Base-by-base conservation (phyloP, 2,329 filamentous ascomycete species). In the Pseudopithomyces maydicus region DNA sequence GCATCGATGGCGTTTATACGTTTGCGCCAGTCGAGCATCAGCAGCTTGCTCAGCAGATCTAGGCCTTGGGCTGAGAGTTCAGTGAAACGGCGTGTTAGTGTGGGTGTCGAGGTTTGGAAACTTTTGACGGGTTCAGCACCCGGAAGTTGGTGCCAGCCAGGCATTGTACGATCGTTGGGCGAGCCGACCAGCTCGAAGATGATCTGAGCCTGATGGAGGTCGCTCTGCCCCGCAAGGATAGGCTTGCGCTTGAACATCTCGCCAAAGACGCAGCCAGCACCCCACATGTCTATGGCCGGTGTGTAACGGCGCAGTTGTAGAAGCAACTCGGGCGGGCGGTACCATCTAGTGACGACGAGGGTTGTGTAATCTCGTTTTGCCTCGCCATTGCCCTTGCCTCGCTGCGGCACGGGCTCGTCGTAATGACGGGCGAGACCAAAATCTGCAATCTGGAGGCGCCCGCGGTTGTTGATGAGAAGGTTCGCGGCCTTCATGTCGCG, bases 401-500 rank as follows among this genome's bases (percentile, higher is more conserved):
- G 81, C 55, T 87, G 85, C 2, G 95, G 95, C 4, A 89, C 87
- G 0, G 85, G 84, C 42, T 96, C 95, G 61, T 97, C 92, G 73
- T 97, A 99, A 68, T 96, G 91, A 69, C 95, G 85, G 7, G 95
- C 95, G 33, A 99, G 84, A 66, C 95, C 95, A 69, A 99, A 99
- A 80, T 99, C 95, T 41, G 92, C 95, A 77, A 99, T 98, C 76
- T 98, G 94, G 11, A 99, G 84, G 54, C 97, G 89, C 20, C 95
- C 95, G 54, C 87, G 84, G 77, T 99, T 98, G 79, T 91, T 96
- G 77, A 99, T 99, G 57, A 99, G 85, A 32, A 99, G 84, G 73
- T 99, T 99, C 70, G 95, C 95, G 2, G 95, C 95, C 78, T 99
- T 99, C 93, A 99, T 98, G 71, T 99, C 95, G 73, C 95, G 89